phyloP scores from a whole-genome alignment of 202 grass and related monocot species.

The Zoysia matrella region DNA sequence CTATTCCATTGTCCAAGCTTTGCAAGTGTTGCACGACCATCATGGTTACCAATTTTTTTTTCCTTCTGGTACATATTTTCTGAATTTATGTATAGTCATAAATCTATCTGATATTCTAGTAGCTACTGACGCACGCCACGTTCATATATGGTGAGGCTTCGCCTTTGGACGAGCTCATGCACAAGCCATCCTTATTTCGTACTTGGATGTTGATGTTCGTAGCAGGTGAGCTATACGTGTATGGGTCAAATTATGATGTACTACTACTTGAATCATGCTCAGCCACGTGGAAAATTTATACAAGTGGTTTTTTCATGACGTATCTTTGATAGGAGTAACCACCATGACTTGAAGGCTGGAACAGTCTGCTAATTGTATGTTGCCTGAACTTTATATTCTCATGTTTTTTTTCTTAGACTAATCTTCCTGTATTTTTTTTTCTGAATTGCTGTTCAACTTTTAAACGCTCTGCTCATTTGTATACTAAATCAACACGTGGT shows the following conservation, averaged over 20 bases:
- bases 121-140: conserved; percentile 23
- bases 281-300: not conserved
- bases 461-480: not conserved
- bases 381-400: not conserved
- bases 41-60: not conserved
- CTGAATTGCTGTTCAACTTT: not conserved
- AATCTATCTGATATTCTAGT: not conserved
- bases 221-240: not conserved
- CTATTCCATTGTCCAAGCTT: not conserved
- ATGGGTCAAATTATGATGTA: not conserved
- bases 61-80: not conserved
- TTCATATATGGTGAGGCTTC: conserved; percentile 5
- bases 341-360: not conserved
- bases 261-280: conserved; percentile 5
- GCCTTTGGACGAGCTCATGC: not conserved
- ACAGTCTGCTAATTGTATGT: not conserved
- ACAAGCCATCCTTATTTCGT: conserved; percentile 16
- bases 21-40: not conserved
- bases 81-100: not conserved
- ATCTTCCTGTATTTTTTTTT: not conserved
- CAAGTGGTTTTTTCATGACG: conserved; percentile 7
- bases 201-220: conserved; percentile 21
- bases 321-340: not conserved
- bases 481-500: not conserved
- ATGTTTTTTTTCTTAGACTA: not conserved